These are phyloP conservation scores for Cyclaneusma minus DNA, from an alignment of 2,329 filamentous ascomycete genomes.

Conservation along the genomic window DNA sequence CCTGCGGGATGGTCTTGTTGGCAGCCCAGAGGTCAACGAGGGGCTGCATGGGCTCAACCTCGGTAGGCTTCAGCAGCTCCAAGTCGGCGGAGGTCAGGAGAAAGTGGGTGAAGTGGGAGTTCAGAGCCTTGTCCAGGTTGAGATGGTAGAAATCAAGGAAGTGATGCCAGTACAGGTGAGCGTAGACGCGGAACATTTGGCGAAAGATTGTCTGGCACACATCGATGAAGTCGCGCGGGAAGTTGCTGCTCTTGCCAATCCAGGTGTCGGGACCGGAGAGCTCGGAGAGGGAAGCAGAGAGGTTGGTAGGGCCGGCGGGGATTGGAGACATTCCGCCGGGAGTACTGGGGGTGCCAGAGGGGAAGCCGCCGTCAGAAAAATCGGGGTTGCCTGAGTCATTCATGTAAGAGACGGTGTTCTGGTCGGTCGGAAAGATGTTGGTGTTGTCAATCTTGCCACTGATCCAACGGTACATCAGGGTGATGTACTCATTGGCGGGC, in stretches of 20 bases:
- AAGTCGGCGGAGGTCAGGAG: conserved; percentile 66
- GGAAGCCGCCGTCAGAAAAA: conserved; percentile 37
- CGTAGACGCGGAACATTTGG: conserved; percentile 97
- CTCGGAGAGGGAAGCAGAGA: conserved; percentile 41
- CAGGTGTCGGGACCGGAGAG: conserved; percentile 51
- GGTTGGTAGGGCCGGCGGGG: conserved; percentile 21
- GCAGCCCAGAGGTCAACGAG: conserved; percentile 83
- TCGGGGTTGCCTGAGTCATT: conserved; percentile 45
- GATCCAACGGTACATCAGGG: conserved; percentile 93
- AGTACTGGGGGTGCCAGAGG: conserved; percentile 33
- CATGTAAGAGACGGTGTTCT: conserved; percentile 50
- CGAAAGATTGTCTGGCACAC: conserved; percentile 91
- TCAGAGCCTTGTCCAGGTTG: conserved; percentile 66
- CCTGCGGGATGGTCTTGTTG: conserved; percentile 72
- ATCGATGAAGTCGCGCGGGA: conserved; percentile 75
- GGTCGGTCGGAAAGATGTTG: conserved; percentile 79
- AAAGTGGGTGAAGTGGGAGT: conserved; percentile 80
- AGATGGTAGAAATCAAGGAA: conserved; percentile 76
- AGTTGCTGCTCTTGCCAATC: conserved; percentile 85
- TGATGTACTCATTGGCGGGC: conserved; percentile 85
- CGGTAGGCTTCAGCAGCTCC: conserved; percentile 73
- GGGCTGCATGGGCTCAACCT: conserved; percentile 91
- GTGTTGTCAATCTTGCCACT: conserved; percentile 87
- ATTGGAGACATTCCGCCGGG: conserved; percentile 20
- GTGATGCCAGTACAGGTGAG: conserved; percentile 95